A percentile compares a stretch with the other conserved stretches of the same genome.
phyloP scores from a whole-genome alignment of 2,329 filamentous ascomycete genomes.

The Pestalotiopsis sp. region DNA sequence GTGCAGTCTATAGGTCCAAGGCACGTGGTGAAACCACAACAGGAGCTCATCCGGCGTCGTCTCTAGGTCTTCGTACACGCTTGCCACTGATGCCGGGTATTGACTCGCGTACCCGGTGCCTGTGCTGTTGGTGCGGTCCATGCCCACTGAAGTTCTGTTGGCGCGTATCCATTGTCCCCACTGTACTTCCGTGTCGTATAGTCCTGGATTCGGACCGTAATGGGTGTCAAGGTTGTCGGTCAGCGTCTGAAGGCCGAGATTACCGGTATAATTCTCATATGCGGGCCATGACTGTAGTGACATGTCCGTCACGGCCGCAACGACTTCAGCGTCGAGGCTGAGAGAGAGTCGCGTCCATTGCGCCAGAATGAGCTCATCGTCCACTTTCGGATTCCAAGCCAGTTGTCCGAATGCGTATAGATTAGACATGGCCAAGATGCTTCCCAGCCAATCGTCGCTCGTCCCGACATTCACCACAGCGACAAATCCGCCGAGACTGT shows the following conservation, averaged over 20 bases:
- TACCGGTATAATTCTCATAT: slow-evolving; percentile 72
- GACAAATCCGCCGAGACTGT: slow-evolving; percentile 62
- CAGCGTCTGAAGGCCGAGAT: slow-evolving; percentile 70
- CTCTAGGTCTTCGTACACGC: slow-evolving; percentile 59
- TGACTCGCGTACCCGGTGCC: slow-evolving; percentile 69
- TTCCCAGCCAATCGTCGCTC: slow-evolving; percentile 70
- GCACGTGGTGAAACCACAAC: slow-evolving; percentile 76
- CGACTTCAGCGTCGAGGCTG: slow-evolving; percentile 52
- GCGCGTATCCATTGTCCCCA: slow-evolving; percentile 77
- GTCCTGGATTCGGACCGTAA: slow-evolving; percentile 68
- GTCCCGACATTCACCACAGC: slow-evolving; percentile 70
- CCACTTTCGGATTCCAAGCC: slow-evolving; percentile 62
- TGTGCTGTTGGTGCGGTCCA: slow-evolving; percentile 71
- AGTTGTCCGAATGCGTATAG: slow-evolving; percentile 70
- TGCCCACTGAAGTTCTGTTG: slow-evolving; percentile 61
- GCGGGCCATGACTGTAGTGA: slow-evolving; percentile 71
- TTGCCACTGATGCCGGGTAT: slow-evolving; percentile 63
- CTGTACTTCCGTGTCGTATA: slow-evolving; percentile 63
- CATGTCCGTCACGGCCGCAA: slow-evolving; percentile 62
- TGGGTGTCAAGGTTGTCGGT: slow-evolving; percentile 69
- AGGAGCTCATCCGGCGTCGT: slow-evolving; percentile 70
- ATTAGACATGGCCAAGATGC: slow-evolving; percentile 71
- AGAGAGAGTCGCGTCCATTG: slow-evolving; percentile 74
- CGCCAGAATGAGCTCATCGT: slow-evolving; percentile 53
- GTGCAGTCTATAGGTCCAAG: slow-evolving; percentile 63